Percentiles rank a stretch among this genome's conserved stretches.
Evolutionary conservation across 139 green algal genomes (phyloP).

Genomic region (Ulvella scutata): DNA sequence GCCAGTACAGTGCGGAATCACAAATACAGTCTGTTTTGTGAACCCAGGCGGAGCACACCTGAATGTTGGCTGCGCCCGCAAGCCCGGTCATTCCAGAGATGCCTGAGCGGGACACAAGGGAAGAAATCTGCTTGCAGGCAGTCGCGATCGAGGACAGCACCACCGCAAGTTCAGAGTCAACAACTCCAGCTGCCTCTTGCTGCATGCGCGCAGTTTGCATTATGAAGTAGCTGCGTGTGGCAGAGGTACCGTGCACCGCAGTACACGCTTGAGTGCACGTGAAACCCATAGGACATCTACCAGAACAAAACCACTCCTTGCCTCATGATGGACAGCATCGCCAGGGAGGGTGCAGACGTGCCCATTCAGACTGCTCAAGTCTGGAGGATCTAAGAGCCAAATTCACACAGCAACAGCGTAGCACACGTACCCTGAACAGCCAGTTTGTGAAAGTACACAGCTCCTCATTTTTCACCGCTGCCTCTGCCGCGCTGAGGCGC

Average conservation of each 20-base stretch:
- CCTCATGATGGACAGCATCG: too few species aligned
- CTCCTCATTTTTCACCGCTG: constrained; percentile 7
- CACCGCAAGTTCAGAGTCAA: constrained; percentile 82
- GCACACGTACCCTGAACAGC: constrained; percentile 51
- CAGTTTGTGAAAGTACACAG: constrained; percentile 70
- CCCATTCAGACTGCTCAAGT: not conserved
- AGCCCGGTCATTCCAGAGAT: constrained; percentile 87
- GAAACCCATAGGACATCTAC: too few species aligned
- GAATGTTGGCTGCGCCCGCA: constrained; percentile 46
- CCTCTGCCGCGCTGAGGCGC: not conserved
- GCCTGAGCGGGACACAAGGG: constrained; percentile 75
- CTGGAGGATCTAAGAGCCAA: not conserved
- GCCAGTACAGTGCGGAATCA: too few species aligned
- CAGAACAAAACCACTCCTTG: too few species aligned
- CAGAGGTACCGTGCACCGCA: too few species aligned
- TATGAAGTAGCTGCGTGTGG: too few species aligned
- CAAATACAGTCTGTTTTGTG: too few species aligned
- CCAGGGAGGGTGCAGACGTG: too few species aligned
- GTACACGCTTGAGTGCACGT: too few species aligned
- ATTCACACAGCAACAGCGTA: not conserved
- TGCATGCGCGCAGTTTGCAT: too few species aligned
- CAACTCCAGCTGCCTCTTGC: constrained; percentile 58
- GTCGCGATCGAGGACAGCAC: constrained; percentile 84
- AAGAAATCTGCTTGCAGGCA: constrained; percentile 97
- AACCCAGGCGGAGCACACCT: constrained; percentile 15